phyloP scores from a whole-genome alignment of 2,329 filamentous ascomycete species.

The Colletotrichum sp. region DNA sequence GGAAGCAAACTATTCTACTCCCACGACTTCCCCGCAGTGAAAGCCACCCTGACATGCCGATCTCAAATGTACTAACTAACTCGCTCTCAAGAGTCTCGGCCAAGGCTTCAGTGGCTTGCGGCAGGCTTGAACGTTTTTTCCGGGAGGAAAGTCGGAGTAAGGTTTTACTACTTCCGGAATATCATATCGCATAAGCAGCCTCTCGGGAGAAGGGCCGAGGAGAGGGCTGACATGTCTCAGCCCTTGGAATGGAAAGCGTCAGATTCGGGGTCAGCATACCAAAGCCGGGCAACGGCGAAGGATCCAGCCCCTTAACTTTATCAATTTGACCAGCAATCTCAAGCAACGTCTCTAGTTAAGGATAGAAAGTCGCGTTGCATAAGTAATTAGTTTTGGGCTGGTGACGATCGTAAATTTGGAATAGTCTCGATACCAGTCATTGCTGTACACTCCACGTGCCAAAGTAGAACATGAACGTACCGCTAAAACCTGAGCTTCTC shows the following conservation, averaged over 20 bases:
- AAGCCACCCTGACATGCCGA: not conserved
- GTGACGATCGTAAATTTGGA: too few species aligned
- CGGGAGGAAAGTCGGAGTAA: not conserved
- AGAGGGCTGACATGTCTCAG: not conserved
- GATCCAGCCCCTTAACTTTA: not conserved
- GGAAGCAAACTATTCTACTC: not conserved
- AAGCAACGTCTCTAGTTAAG: too few species aligned
- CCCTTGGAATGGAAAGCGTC: not conserved
- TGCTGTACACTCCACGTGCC: too few species aligned
- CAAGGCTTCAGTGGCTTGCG: not conserved
- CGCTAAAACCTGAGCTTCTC: too few species aligned
- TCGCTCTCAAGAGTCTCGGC: not conserved
- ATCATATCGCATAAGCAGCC: not conserved
- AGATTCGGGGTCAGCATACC: not conserved
- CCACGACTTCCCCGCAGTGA: not conserved
- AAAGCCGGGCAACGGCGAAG: not conserved
- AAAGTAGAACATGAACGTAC: too few species aligned
- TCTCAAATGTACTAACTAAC: not conserved
- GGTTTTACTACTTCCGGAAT: not conserved
- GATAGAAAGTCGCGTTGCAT: too few species aligned
- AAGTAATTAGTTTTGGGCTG: too few species aligned
- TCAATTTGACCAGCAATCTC: too few species aligned
- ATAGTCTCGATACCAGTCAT: too few species aligned
- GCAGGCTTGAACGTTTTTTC: not conserved
- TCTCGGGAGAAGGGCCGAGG: not conserved